Base-by-base conservation (phyloP, 805 yeast species). In the Hemisphaericaspora nanyangensis region DNA sequence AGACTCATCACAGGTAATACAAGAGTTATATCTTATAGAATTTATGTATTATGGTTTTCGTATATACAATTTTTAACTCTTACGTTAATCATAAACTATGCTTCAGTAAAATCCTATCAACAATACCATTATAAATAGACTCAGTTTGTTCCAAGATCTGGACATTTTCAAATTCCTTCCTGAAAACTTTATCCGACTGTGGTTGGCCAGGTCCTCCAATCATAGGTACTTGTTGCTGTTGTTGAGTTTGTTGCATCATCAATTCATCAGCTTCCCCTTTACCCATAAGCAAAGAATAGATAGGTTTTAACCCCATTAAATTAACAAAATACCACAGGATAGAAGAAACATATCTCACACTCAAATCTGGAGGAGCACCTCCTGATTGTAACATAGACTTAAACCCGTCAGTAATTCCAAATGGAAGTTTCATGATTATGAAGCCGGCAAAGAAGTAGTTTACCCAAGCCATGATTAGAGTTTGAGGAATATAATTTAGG, bases 241-340 rank as follows among this genome's bases (percentile, higher is more conserved):
- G 59, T 31, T 65, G 73, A 16, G 17, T 16, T 41, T 57, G 68
- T 37, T 62, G 62, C 46, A 66, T 62, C 51, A 76, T 57, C 31
- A 70, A 68, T 31, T 69, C 65, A 2, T 70, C 77, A 33, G 74
- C 66, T 6, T 66, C 60, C 3, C 65, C 55, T 42, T 74, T 78
- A 10, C 79, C 80, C 47, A 87, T 72, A 6, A 89, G 46, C 38
- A 91, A 71, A 28, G 85, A 74, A 57, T 82, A 84, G 1, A 93
- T 80, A 0, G 96, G 84, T 48, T 78, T 77, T 44, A 93, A 72
- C 20, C 98, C 98, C 36, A 90, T 60, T 44, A 88, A 76, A 39
- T 88, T 85, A 38, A 91, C 85, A 58, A 93, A 86, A 59, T 91
- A 93, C 98, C 98, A 93, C 5, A 97, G 88, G 16, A 93, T 83